A percentile compares a stretch with the other conserved stretches of the same genome.
These are phyloP conservation scores for Piloderma croceum DNA, from an alignment of 768 basidiomycete species.

Conservation along the genomic window DNA sequence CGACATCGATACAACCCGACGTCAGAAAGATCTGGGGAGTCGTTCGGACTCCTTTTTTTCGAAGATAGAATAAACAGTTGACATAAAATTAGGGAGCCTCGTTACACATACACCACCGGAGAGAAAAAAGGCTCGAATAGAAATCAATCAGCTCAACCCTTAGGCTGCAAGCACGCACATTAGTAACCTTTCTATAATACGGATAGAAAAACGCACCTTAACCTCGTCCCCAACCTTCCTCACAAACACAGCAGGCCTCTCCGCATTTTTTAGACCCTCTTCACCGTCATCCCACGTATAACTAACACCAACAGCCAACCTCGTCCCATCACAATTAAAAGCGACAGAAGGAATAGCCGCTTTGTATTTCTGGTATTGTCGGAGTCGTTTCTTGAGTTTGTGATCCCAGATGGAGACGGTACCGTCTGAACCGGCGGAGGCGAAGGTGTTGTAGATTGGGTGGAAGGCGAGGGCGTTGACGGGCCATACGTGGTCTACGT, in stretches of 20 bases:
- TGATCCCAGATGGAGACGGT: slow-evolving; percentile 98
- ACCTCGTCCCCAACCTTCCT: slow-evolving; percentile 71
- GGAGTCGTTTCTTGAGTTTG: slow-evolving; percentile 89
- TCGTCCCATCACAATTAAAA: slow-evolving; percentile 79
- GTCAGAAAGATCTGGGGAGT: too few relatives aligned
- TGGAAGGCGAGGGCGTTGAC: slow-evolving; percentile 96
- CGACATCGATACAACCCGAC: too few relatives aligned
- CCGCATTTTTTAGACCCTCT: slow-evolving; percentile 58
- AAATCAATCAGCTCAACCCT: too few relatives aligned
- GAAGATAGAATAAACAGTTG: too few relatives aligned
- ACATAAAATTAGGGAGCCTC: too few relatives aligned
- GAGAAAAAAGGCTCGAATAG: too few relatives aligned
- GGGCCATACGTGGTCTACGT: slow-evolving; percentile 93
- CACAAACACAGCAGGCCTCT: slow-evolving; percentile 56
- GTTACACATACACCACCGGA: too few relatives aligned
- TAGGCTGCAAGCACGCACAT: too few relatives aligned
- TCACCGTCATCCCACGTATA: slow-evolving; percentile 92
- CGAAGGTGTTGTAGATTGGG: slow-evolving; percentile 89
- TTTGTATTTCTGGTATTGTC: slow-evolving; percentile 80
- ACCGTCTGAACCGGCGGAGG: slow-evolving; percentile 90
- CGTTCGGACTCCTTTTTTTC: too few relatives aligned
- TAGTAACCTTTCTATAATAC: too few relatives aligned
- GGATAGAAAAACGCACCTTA: slow-evolving; percentile 54
- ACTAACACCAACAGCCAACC: slow-evolving; percentile 77
- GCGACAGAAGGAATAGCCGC: slow-evolving; percentile 72